Conservation (phyloP, 1,284 basidiomycete genomes). For the Puccinia horiana region DNA sequence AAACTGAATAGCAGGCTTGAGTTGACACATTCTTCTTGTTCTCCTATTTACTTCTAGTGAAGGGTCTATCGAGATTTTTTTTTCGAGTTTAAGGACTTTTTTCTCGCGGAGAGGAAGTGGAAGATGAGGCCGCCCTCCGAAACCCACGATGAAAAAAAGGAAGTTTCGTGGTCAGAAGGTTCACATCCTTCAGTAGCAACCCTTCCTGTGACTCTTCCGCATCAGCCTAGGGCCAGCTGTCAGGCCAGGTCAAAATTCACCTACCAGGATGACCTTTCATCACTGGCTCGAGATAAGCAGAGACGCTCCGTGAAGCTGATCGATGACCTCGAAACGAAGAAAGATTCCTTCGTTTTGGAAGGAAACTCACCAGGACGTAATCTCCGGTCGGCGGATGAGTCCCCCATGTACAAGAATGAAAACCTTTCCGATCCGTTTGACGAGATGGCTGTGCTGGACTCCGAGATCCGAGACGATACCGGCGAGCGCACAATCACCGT, state of each 20-base stretch:
- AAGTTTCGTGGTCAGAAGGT: background rate
- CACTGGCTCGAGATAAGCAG: background rate
- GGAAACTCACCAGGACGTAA: background rate
- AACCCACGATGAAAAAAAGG: background rate
- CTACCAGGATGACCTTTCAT: background rate
- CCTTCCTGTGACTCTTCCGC: background rate
- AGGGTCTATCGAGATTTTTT: background rate
- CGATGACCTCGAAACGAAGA: background rate
- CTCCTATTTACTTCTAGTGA: background rate
- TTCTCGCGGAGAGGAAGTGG: background rate
- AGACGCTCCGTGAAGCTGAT: background rate
- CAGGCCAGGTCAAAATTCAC: conserved; percentile 3
- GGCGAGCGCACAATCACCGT: conserved; percentile 16
- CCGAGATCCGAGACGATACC: conserved; percentile 27
- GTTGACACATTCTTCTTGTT: background rate
- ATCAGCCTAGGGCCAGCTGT: background rate
- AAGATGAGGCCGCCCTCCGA: background rate
- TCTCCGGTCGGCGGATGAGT: background rate
- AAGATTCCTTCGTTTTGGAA: background rate
- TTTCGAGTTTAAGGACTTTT: background rate
- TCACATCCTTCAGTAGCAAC: background rate
- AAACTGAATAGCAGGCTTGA: too few species aligned
- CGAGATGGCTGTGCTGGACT: conserved; percentile 30
- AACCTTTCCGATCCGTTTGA: conserved; percentile 38
- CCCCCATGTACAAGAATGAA: background rate